phyloP scores from a whole-genome alignment of 2,329 filamentous ascomycete genomes.

The Leptographium procerum region DNA sequence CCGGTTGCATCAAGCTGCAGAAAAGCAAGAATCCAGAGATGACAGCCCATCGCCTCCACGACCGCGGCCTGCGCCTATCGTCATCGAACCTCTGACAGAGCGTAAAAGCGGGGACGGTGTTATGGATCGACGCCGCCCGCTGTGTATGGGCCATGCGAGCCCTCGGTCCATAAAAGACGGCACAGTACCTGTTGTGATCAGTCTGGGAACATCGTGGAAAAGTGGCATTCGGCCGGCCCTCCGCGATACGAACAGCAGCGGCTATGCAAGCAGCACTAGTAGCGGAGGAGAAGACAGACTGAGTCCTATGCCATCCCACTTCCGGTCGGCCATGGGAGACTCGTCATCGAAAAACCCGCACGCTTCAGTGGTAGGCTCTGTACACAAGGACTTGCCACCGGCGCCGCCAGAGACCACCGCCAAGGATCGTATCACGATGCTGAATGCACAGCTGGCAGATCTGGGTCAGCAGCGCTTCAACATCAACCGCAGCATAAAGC shows the following conservation, averaged over 20 bases:
- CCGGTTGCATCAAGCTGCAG: neutral
- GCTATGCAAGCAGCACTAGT: conserved; percentile 4
- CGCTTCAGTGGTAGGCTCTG: conserved; percentile 23
- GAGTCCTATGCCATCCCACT: neutral
- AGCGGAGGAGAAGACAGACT: conserved; percentile 5
- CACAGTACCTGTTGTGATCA: conserved; percentile 21
- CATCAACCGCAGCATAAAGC: conserved; percentile 59
- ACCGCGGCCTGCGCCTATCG: neutral
- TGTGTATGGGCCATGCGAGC: conserved; percentile 14
- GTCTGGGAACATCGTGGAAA: conserved; percentile 22
- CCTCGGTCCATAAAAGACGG: conserved; percentile 6
- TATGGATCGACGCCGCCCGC: conserved; percentile 28
- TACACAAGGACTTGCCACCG: conserved; percentile 48
- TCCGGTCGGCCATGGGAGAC: neutral
- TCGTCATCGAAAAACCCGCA: conserved; percentile 7
- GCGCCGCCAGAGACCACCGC: conserved; percentile 47
- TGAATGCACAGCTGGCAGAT: conserved; percentile 54
- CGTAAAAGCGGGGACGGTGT: conserved; percentile 17
- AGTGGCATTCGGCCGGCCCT: conserved; percentile 9
- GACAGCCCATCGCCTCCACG: neutral
- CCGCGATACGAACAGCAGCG: conserved; percentile 8
- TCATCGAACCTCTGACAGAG: neutral
- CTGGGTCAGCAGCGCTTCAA: conserved; percentile 59
- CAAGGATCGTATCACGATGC: conserved; percentile 52
- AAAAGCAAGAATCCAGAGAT: neutral